Percentiles rank a stretch among this genome's conserved stretches.
These are phyloP conservation scores for Apiospora koreana DNA, from an alignment of 2,329 filamentous ascomycete species.

Conservation along the genomic window DNA sequence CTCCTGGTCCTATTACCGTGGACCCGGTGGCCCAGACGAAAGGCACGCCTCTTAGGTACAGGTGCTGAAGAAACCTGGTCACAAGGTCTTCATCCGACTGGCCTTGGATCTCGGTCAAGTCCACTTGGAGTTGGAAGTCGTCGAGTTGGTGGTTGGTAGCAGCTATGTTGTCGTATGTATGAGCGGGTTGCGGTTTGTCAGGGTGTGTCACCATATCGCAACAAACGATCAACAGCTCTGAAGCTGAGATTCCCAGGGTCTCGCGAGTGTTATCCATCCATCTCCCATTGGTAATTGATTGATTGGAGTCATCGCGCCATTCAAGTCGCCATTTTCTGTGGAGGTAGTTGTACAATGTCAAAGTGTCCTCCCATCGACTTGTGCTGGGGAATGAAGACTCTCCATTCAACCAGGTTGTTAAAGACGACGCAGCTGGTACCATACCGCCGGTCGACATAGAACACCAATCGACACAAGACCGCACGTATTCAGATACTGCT, in stretches of 20 bases:
- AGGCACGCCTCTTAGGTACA: not conserved
- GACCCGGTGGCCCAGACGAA: not conserved
- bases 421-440: not conserved
- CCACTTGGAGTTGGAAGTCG: not conserved
- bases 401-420: not conserved
- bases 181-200: not conserved
- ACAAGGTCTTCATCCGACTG: not conserved
- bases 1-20: no score
- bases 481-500: not conserved
- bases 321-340: not conserved
- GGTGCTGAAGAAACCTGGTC: not conserved
- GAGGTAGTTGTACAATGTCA: not conserved
- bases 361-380: not conserved
- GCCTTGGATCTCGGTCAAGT: not conserved
- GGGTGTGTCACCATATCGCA: not conserved
- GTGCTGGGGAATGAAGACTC: not conserved
- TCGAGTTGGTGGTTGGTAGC: not conserved
- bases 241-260: not conserved
- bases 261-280: not conserved
- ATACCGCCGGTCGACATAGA: not conserved
- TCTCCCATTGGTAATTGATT: not conserved
- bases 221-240: not conserved
- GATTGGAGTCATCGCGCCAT: no score
- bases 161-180: not conserved
- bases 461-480: not conserved